Evolutionary conservation across 2,329 filamentous ascomycete genomes (phyloP), one percentile per base, ranked within the genome.

Genomic region (Hymenoscyphus scutula): DNA sequence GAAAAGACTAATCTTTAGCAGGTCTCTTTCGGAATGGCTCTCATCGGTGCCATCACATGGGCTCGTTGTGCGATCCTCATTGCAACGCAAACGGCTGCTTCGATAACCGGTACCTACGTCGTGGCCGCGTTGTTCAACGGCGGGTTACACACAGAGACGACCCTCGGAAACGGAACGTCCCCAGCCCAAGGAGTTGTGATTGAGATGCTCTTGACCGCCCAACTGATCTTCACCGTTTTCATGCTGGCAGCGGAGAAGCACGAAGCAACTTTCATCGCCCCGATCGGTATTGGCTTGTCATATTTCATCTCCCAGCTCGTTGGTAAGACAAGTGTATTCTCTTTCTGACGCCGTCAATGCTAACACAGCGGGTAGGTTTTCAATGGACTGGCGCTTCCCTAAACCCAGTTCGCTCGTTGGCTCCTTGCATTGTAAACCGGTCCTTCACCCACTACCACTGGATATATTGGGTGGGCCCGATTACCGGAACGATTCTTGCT

Each of bases 181-280:
- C 63, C 77, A 2, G 77, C 75, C 1, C 79, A 81, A 65, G 80
- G 80, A n/a, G 72, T 82, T 25, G 77, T 82, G 62, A 80, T 82
- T 45, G 80, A 82, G 65, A 79, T 80, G 66, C 73, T 82, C 32
- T 71, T 82, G 17, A 82, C 80, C 2, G 77, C 78, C 11, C 77
- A 82, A 65, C 66, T 82, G 29, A 74, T 80, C 15, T 81, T 82
- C 61, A 78, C 79, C 11, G 80, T 82, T 59, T 80, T 82, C 64
- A 81, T 82, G 79, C 74, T 82, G n/a, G 80, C 80, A 25, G 79
- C 79, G 29, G 80, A 82, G 70, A 80, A 82, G 68, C 80, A 81
- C 60, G 73, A 74, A 4, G 79, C 74, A 0, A 81, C 79, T 0
- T 81, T 80, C 59, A 74, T 82, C 17, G 80, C 80, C 15, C 80